Evolutionary conservation across 2,329 filamentous ascomycete species (phyloP).

Genomic region (Claviceps capensis): DNA sequence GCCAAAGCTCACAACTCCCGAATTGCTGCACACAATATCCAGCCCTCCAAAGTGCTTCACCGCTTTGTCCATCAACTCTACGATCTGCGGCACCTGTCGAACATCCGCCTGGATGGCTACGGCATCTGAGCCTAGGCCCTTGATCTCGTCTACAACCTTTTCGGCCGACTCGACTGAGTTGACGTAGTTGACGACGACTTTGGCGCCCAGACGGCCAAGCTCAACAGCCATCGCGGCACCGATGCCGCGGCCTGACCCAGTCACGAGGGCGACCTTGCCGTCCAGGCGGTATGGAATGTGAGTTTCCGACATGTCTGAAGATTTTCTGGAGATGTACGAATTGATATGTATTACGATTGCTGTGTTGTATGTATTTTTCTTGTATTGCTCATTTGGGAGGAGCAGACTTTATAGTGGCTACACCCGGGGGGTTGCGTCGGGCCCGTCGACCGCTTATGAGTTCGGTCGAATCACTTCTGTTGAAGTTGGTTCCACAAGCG

Average conservation of each 20-base stretch:
- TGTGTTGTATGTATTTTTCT: not conserved
- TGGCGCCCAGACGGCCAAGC: constrained; percentile 41
- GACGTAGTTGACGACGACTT: constrained; percentile 46
- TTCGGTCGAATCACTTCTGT: too few relatives aligned
- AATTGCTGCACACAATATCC: constrained; percentile 59
- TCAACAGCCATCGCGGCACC: constrained; percentile 44
- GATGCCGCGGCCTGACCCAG: constrained; percentile 39
- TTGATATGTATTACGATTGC: not conserved
- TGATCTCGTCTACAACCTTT: constrained; percentile 38
- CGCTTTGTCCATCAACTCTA: constrained; percentile 48
- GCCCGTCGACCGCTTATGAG: too few relatives aligned
- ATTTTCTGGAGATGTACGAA: not conserved
- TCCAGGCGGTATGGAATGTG: not conserved
- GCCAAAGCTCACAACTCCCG: constrained; percentile 23
- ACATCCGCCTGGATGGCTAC: constrained; percentile 56
- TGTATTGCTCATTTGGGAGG: too few relatives aligned
- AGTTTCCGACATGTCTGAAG: not conserved
- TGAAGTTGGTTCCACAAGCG: too few relatives aligned
- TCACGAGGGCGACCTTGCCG: constrained; percentile 23
- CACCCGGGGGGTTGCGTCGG: too few relatives aligned
- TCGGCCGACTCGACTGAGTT: constrained; percentile 43
- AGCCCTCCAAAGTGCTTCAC: constrained; percentile 51
- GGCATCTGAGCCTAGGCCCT: constrained; percentile 44
- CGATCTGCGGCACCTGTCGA: constrained; percentile 48
- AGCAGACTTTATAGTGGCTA: too few relatives aligned